Evolutionary conservation across 495 filamentous ascomycete genomes (phyloP).

Genomic region (Penicillium canariense): DNA sequence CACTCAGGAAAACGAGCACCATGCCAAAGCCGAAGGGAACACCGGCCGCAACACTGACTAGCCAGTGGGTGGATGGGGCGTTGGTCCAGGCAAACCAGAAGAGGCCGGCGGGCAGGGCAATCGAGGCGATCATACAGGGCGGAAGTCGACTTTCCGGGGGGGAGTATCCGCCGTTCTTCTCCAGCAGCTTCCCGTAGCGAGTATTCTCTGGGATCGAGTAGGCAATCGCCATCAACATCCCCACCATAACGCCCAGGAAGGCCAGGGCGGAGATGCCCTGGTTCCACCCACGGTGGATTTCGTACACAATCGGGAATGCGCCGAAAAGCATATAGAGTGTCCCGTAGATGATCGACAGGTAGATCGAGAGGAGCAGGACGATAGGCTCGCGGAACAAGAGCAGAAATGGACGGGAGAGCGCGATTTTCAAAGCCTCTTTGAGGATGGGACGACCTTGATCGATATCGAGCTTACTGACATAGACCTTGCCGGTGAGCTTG

Average conservation of each 20-base stretch:
- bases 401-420: constrained; percentile 37
- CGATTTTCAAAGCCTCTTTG: constrained; percentile 29
- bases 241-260: constrained; percentile 72
- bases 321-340: constrained; percentile 78
- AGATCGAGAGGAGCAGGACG: constrained; percentile 57
- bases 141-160: constrained; percentile 40
- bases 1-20: constrained; percentile 62
- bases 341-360: constrained; percentile 67
- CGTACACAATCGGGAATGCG: constrained; percentile 71
- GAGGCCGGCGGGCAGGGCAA: constrained; percentile 39
- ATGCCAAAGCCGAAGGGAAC: constrained; percentile 66
- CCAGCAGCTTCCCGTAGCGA: constrained; percentile 32
- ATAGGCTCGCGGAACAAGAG: constrained; percentile 49
- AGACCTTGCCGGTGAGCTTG: constrained; percentile 51
- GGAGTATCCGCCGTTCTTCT: constrained; percentile 29
- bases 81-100: constrained; percentile 66
- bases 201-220: constrained; percentile 42
- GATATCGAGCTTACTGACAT: constrained; percentile 38
- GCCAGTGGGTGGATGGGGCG: constrained; percentile 60
- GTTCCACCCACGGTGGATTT: constrained; percentile 65
- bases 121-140: constrained; percentile 33
- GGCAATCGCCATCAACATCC: constrained; percentile 62
- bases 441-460: constrained; percentile 30
- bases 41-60: constrained; percentile 55
- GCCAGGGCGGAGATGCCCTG: constrained; percentile 65